These are phyloP conservation scores for Leishmania major DNA, from an alignment of 208 protist species.

Conservation along the genomic window DNA sequence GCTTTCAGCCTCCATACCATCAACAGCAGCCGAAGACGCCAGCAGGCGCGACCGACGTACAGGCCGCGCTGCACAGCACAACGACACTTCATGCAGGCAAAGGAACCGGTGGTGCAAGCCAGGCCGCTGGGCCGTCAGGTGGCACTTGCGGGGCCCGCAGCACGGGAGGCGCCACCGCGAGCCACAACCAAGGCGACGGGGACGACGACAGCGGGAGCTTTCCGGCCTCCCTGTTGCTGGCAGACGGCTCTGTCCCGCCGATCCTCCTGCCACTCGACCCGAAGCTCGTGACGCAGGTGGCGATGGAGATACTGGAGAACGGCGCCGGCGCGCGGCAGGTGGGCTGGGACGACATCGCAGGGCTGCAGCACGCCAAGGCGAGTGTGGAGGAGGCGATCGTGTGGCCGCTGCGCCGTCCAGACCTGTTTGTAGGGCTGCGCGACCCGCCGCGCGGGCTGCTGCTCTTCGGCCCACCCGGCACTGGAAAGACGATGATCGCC, in stretches of 20 bases:
- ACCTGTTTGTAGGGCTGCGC: conserved; percentile 79
- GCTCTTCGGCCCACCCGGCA: conserved; percentile 92
- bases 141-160: not conserved
- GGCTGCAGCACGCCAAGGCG: conserved; percentile 77
- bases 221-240: conserved; percentile 62
- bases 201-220: conserved; percentile 39
- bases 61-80: not conserved
- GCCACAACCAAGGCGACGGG: conserved; percentile 22
- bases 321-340: conserved; percentile 46
- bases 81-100: not conserved
- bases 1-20: conserved; percentile 65
- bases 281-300: conserved; percentile 72
- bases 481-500: conserved; percentile 93
- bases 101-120: not conserved
- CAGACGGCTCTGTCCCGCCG: conserved; percentile 70
- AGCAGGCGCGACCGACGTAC: conserved; percentile 11
- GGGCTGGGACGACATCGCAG: conserved; percentile 83
- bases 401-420: conserved; percentile 74
- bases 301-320: conserved; percentile 74
- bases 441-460: conserved; percentile 89
- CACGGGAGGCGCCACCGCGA: not conserved
- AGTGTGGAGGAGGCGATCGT: conserved; percentile 84
- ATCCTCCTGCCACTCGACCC: conserved; percentile 68
- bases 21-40: conserved; percentile 33
- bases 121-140: not conserved